Evolutionary conservation across 371 early-diverging fungal genomes (phyloP).

Genomic region (Vairimorpha ceranae): DNA sequence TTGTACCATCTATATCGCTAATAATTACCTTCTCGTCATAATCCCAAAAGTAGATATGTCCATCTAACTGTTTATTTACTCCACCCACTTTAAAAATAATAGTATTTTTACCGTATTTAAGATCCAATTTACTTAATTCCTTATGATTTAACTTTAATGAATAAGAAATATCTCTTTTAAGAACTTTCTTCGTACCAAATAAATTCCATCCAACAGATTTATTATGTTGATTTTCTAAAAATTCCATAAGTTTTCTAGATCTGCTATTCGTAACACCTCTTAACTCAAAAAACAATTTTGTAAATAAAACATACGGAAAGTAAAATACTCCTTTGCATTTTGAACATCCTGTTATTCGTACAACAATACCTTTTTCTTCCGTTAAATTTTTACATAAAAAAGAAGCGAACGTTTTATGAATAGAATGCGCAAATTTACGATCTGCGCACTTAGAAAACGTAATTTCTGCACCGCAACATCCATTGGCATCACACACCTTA

Average conservation of each 20-base stretch:
- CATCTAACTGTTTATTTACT: slow-evolving; percentile 68
- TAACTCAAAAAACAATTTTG: slow-evolving; percentile 44
- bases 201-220: slow-evolving; percentile 51
- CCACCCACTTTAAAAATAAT: slow-evolving; percentile 73
- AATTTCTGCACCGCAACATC: slow-evolving; percentile 15
- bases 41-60: slow-evolving; percentile 76
- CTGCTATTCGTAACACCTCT: slow-evolving; percentile 19
- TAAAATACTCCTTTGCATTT: slow-evolving; percentile 37
- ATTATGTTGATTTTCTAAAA: slow-evolving; percentile 51
- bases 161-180: slow-evolving; percentile 61
- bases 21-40: slow-evolving; percentile 78
- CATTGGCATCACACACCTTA: slow-evolving; percentile 3
- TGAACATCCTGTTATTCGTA: slow-evolving; percentile 33
- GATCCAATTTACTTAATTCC: slow-evolving; percentile 66
- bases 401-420: slow-evolving; percentile 30
- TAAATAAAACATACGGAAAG: slow-evolving; percentile 42
- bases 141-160: slow-evolving; percentile 47
- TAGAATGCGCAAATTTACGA: slow-evolving; percentile 18
- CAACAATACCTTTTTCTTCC: slow-evolving; percentile 35
- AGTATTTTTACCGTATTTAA: slow-evolving; percentile 78
- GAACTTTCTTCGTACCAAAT: slow-evolving; percentile 54
- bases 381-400: slow-evolving; percentile 30
- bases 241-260: slow-evolving; percentile 25
- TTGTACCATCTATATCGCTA: slow-evolving; percentile 96
- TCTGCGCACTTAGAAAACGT: slow-evolving; percentile 39